Evolutionary conservation across 2,329 filamentous ascomycete genomes (phyloP).

Genomic region (Trichoderma semiorbis): DNA sequence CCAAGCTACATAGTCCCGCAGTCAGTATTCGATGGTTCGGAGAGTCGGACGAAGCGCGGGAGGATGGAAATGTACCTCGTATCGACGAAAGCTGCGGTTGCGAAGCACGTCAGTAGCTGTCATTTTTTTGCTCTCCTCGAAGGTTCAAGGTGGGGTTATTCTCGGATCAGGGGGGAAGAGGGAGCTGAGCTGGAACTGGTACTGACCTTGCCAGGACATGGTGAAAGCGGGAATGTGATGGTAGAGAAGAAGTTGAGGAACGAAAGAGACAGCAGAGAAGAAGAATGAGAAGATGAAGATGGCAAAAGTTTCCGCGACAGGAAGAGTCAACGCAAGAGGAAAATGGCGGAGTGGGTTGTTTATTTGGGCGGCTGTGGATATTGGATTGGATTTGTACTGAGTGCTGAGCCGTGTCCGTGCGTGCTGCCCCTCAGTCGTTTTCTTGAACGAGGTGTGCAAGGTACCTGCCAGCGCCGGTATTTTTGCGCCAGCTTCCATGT

Average conservation of each 20-base stretch:
- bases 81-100: slow-evolving; percentile 47
- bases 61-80: slow-evolving; percentile 40
- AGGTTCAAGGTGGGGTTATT: slow-evolving; percentile 28
- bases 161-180: slow-evolving; percentile 18
- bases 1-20: slow-evolving; percentile 56
- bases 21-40: slow-evolving; percentile 21
- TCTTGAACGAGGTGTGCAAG: background rate
- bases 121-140: background rate
- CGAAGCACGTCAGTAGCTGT: slow-evolving; percentile 4
- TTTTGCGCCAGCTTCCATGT: background rate
- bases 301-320: background rate
- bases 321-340: background rate
- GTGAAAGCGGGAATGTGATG: slow-evolving; percentile 27
- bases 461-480: background rate
- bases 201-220: slow-evolving; percentile 74
- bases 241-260: slow-evolving; percentile 4
- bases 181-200: slow-evolving; percentile 9
- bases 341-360: slow-evolving; percentile 19
- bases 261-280: slow-evolving; percentile 2
- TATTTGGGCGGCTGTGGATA: slow-evolving; percentile 15
- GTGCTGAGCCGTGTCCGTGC: slow-evolving; percentile 2
- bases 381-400: background rate
- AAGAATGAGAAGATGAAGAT: background rate
- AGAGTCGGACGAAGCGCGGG: background rate
- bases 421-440: slow-evolving; percentile 11